Evolutionary conservation across 1,284 basidiomycete species (phyloP).

Genomic region (Malassezia sp.): DNA sequence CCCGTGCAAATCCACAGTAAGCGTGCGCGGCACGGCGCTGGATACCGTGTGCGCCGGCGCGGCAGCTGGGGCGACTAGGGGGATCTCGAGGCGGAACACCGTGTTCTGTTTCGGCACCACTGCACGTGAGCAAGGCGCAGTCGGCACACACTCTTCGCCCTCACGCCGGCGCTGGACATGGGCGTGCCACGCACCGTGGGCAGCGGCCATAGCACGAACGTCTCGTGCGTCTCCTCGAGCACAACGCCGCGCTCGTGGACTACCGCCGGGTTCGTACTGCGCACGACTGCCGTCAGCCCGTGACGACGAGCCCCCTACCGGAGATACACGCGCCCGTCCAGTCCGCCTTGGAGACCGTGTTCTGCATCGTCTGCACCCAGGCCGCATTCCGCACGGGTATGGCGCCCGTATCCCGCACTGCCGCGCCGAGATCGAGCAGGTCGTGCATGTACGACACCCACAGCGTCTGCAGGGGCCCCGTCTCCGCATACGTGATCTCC

Average conservation of each 20-base stretch:
- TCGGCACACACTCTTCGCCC: background rate
- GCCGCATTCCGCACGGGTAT: background rate
- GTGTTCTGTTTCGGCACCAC: slow-evolving; percentile 11
- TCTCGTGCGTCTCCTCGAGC: slow-evolving; percentile 15
- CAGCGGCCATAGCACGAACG: background rate
- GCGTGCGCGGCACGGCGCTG: background rate
- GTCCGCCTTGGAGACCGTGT: slow-evolving; percentile 13
- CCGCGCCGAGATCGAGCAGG: slow-evolving; percentile 3
- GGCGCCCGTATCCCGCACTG: background rate
- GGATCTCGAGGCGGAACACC: slow-evolving; percentile 9
- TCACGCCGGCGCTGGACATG: too few relatives aligned
- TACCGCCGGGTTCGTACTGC: slow-evolving; percentile 10
- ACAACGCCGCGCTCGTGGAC: slow-evolving; percentile 13
- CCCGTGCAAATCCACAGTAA: slow-evolving; percentile 7
- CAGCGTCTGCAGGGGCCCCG: slow-evolving; percentile 1
- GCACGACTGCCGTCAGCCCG: slow-evolving; percentile 11
- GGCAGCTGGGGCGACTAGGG: background rate
- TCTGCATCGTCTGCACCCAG: slow-evolving; percentile 6
- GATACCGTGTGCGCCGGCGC: too few relatives aligned
- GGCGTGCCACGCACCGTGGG: background rate
- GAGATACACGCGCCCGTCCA: slow-evolving; percentile 10
- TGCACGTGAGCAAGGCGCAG: background rate
- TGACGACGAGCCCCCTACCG: too few relatives aligned
- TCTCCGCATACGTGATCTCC: background rate
- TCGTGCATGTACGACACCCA: slow-evolving; percentile 12